A percentile compares a stretch with the other conserved stretches of the same genome.
Conservation (phyloP, 306 rosid species). For the Cicer chorassanicum region DNA sequence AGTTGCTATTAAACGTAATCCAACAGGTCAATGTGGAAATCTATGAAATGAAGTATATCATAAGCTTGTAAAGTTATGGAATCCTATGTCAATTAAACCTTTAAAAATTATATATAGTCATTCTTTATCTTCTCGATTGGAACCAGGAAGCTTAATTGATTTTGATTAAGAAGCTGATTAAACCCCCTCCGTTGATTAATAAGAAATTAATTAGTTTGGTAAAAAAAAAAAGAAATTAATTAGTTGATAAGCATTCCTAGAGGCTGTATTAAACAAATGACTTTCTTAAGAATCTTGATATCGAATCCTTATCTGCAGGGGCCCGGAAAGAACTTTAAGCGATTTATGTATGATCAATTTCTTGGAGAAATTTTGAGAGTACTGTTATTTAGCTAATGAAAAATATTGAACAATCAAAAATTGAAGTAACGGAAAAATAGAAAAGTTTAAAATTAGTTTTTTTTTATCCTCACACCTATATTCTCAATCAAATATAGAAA, state of each 20-base stretch:
- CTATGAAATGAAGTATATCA: conserved; percentile 56
- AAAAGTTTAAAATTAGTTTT: no score
- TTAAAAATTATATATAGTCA: conserved; percentile 7
- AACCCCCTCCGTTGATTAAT: conserved; percentile 44
- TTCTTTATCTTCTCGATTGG: conserved; percentile 33
- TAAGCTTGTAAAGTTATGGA: conserved; percentile 68
- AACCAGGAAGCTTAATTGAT: conserved; percentile 23
- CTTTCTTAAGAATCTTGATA: conserved; percentile 25
- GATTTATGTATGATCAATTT: not conserved
- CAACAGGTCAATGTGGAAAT: conserved; percentile 67
- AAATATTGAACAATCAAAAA: no score
- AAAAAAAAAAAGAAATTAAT: no score
- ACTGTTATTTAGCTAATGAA: no score
- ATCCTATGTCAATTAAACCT: conserved; percentile 73
- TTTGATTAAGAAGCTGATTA: conserved; percentile 48
- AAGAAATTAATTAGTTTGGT: not conserved
- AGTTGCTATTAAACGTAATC: conserved; percentile 49
- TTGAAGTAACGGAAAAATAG: no score
- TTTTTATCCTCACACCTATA: no score
- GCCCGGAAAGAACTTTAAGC: conserved; percentile 9
- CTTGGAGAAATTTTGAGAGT: not conserved
- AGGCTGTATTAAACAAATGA: not conserved
- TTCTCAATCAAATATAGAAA: no score
- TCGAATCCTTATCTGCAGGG: not conserved
- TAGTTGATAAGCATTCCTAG: not conserved